Base-by-base conservation (phyloP, 2,329 filamentous ascomycete species). In the Drechslerella dactyloides region DNA sequence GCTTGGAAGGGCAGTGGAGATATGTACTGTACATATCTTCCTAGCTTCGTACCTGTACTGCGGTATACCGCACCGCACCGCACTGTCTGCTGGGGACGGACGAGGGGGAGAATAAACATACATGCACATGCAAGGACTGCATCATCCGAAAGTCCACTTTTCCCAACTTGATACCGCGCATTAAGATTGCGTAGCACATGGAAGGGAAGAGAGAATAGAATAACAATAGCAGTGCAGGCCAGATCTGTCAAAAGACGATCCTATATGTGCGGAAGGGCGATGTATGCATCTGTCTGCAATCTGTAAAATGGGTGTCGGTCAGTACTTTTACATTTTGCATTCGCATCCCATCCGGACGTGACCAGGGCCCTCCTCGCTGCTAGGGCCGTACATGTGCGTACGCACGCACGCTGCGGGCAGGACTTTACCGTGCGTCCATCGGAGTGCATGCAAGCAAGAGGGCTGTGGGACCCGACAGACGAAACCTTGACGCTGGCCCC, bases 161-260 rank as follows among this genome's bases (percentile, higher is more conserved):
- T 15, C 56, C 50, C 56, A 53, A 57, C 46, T 72, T 60, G 57
- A 37, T 54, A 51, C 53, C 37, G 40, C 53, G 66, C 54, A 64
- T 58, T 60, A 70, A 64, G 60, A 65, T 72, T 72, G 68, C 68
- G 60, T 72, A 72, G 54, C 48, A 65, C 68, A 72, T 64, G 58
- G 57, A 55, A 40, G 35, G 27, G 52, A 62, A 3, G 8, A 8
- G 27, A 3, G 8, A 8, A 33, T 33, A 59, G 57, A n/a, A n/a
- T n/a, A n/a, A n/a, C n/a, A n/a, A n/a, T n/a, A n/a, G n/a, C n/a
- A n/a, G n/a, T n/a, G n/a, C 64, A 69, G 37, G 52, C 66, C 60
- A 64, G 60, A 72, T 65, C 60, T 51, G 60, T 21, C 6, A 51
- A 63, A 56, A 53, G 52, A 19, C 65, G 59, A 69, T 63, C 65